Evolutionary conservation across 768 basidiomycete species (phyloP), one percentile per base, ranked within the genome.

Genomic region (Cystofilobasidium capitatum): DNA sequence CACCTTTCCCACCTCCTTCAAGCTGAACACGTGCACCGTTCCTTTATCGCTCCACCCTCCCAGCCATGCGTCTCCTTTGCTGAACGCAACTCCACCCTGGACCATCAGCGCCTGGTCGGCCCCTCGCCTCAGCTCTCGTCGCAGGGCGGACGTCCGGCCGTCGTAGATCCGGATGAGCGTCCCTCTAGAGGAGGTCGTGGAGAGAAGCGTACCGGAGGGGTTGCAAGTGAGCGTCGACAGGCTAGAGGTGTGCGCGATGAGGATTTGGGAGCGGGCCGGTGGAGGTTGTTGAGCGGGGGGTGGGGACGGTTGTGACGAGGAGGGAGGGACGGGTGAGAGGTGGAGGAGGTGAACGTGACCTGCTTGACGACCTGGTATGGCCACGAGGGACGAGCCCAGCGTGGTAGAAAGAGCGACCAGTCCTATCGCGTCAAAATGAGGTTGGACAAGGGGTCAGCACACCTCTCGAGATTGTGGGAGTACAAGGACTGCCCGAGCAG

Each of bases 21-120:
- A 80, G 49, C 58, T 69, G 39, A 69, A 69, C 0, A 92, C 81
- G 75, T 96, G 91, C 9, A 96, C 85, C 0, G 91, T 96, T 40
- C 91, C 91, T 77, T 96, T 96, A 76, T 96, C 91, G 74, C 90
- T 92, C 87, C 90, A 91, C 13, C 89, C 91, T 73, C 88, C 89
- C 0, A 94, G 79, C 71, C 91, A 89, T 66, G 82, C 83, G 73
- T 93, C 92, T 71, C 91, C 90, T 5, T 85, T 86, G 42, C 91
- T 82, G 76, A 93, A 91, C 16, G 87, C 86, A 24, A 92, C 87
- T 2, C 89, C 89, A 76, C 91, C 51, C 16, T 55, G 51, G 13
- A 35, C 93, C 51, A 94, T 92, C 73, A 88, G 86, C 35, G 91
- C 91, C 73, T 89, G 86, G 76, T 96, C 92, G 22, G 87, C 83